Conservation (phyloP, 1,284 basidiomycete species). For the Vanrija pseudolonga region DNA sequence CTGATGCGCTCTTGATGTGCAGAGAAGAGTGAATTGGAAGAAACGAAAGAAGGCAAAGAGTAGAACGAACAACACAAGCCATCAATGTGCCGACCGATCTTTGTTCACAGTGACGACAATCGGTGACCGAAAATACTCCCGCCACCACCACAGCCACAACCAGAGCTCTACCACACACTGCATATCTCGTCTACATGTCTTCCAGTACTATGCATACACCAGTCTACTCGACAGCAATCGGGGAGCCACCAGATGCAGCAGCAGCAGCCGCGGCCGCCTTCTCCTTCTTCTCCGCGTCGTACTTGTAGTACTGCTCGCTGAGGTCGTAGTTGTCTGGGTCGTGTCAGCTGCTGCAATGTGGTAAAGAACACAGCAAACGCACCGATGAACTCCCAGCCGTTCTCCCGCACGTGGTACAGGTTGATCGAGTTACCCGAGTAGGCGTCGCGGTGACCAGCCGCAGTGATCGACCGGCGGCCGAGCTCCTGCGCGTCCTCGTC, state of each 20-base stretch:
- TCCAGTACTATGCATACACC: constrained; percentile 19
- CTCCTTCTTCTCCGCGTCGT: constrained; percentile 47
- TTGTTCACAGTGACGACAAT: too few relatives aligned
- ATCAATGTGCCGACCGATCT: too few relatives aligned
- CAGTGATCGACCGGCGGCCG: constrained; percentile 90
- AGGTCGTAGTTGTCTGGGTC: constrained; percentile 49
- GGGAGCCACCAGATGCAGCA: constrained; percentile 17
- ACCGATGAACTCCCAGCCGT: constrained; percentile 93
- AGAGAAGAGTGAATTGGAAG: background rate
- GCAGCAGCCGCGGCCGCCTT: constrained; percentile 20
- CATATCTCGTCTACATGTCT: background rate
- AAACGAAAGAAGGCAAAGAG: background rate
- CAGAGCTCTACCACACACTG: background rate
- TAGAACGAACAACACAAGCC: background rate
- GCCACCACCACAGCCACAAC: background rate
- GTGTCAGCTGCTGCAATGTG: background rate
- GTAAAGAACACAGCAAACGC: constrained; percentile 30
- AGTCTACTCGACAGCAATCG: constrained; percentile 42
- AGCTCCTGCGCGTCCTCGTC: constrained; percentile 95
- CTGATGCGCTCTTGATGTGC: too few relatives aligned
- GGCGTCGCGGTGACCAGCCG: constrained; percentile 94
- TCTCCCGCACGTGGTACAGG: constrained; percentile 89
- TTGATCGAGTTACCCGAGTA: constrained; percentile 98
- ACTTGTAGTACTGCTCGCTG: constrained; percentile 50
- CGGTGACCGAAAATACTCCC: background rate